Conservation (phyloP, 192 early-diverging fungal genomes). For the Podila epigama region DNA sequence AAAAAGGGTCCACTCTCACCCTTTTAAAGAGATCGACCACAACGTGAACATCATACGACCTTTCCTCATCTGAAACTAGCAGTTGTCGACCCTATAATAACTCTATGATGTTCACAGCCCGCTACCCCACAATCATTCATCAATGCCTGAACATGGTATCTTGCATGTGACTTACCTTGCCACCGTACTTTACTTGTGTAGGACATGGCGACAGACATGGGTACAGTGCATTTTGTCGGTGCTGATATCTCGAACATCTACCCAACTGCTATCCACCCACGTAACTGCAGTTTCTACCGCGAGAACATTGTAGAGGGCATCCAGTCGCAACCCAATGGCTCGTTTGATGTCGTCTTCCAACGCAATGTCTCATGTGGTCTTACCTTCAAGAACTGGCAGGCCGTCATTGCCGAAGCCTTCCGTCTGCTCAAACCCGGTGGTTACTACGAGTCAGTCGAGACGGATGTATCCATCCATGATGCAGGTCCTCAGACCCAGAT, state of each 20-base stretch:
- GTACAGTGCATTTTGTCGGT: slow-evolving; percentile 36
- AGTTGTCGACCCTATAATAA: background rate
- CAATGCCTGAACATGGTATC: no score
- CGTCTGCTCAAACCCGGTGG: slow-evolving; percentile 42
- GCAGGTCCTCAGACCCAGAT: slow-evolving; percentile 16
- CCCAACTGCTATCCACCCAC: slow-evolving; percentile 45
- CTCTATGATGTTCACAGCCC: no score
- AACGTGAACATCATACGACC: no score
- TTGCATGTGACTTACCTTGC: no score
- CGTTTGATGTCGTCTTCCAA: slow-evolving; percentile 45
- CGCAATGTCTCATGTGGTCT: slow-evolving; percentile 30
- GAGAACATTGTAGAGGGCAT: slow-evolving; percentile 33
- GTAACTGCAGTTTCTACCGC: slow-evolving; percentile 38
- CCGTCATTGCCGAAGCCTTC: slow-evolving; percentile 17
- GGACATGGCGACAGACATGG: slow-evolving; percentile 50
- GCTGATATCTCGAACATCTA: slow-evolving; percentile 49
- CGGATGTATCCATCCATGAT: slow-evolving; percentile 22
- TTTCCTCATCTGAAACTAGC: background rate
- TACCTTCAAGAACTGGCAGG: slow-evolving; percentile 35
- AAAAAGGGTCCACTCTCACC: no score
- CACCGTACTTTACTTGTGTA: background rate
- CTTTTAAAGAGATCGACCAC: no score
- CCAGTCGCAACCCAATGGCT: slow-evolving; percentile 16
- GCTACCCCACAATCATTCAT: no score
- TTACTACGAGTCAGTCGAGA: slow-evolving; percentile 47